Evolutionary conservation across 345 rosid genomes (phyloP).

Genomic region (Crucihimalaya himalaica): DNA sequence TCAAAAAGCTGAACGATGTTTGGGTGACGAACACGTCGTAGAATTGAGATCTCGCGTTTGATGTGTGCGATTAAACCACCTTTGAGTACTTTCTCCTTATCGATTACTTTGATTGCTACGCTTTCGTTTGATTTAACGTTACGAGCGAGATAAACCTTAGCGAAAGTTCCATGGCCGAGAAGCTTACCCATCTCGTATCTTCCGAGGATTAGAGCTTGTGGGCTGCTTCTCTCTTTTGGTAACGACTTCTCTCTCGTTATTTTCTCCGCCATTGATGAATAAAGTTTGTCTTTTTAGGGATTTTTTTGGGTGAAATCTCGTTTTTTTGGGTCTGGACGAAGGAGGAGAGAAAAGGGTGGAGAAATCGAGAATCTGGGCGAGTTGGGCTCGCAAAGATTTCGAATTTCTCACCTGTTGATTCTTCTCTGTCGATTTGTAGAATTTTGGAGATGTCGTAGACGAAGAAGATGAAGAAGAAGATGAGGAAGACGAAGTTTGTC

Average conservation of each 20-base stretch:
- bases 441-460: not conserved
- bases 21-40: conserved; percentile 86
- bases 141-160: conserved; percentile 82
- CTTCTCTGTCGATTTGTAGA: conserved; percentile 23
- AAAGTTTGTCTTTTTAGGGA: not conserved
- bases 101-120: conserved; percentile 82
- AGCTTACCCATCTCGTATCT: conserved; percentile 73
- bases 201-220: conserved; percentile 61
- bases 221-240: conserved; percentile 35
- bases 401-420: conserved; percentile 26
- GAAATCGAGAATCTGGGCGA: conserved; percentile 44
- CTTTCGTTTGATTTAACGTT: conserved; percentile 51
- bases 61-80: conserved; percentile 68
- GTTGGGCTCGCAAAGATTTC: conserved; percentile 33
- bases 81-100: conserved; percentile 69
- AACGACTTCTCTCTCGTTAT: conserved; percentile 4
- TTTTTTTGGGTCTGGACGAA: not conserved
- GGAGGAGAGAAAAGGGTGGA: not conserved
- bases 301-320: too few species aligned
- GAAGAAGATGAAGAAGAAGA: conserved; percentile 20
- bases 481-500: conserved; percentile 1
- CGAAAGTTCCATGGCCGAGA: conserved; percentile 89
- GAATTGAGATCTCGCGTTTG: conserved; percentile 82
- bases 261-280: conserved; percentile 22
- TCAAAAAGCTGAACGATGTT: conserved; percentile 83